These are phyloP conservation scores for Rhodotorula mucilaginosa DNA, from an alignment of 1,284 basidiomycete genomes.

Conservation along the genomic window DNA sequence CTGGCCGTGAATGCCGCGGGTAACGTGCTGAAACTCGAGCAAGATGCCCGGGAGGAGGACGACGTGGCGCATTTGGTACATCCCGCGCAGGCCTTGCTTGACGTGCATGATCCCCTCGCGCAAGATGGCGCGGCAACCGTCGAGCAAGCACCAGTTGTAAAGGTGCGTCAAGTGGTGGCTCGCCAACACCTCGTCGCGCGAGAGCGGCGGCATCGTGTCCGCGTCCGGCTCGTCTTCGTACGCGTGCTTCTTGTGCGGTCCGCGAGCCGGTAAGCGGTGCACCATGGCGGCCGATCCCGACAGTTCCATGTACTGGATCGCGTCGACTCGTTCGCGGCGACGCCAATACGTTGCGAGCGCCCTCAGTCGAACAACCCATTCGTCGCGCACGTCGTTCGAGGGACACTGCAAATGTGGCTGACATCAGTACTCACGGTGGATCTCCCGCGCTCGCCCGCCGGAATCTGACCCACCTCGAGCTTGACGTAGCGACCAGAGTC, in stretches of 20 bases:
- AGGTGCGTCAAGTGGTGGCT: slow-evolving; percentile 20
- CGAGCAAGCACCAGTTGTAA: slow-evolving; percentile 41
- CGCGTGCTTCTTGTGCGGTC: not conserved
- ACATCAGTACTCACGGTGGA: not conserved
- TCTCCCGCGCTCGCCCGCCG: no score
- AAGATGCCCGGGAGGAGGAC: slow-evolving; percentile 38
- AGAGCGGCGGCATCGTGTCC: slow-evolving; percentile 22
- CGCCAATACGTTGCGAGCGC: slow-evolving; percentile 40
- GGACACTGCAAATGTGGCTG: slow-evolving; percentile 19
- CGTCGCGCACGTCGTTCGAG: slow-evolving; percentile 35
- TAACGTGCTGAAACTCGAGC: slow-evolving; percentile 32
- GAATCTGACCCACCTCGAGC: slow-evolving; percentile 34
- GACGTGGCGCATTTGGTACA: slow-evolving; percentile 35
- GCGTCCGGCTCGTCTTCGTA: slow-evolving; percentile 6
- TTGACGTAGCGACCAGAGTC: slow-evolving; percentile 10
- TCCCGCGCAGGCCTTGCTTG: slow-evolving; percentile 36
- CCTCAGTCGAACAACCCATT: slow-evolving; percentile 39
- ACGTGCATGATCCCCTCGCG: slow-evolving; percentile 36
- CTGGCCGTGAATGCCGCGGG: slow-evolving; percentile 32
- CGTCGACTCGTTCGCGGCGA: slow-evolving; percentile 38
- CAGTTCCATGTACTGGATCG: slow-evolving; percentile 37
- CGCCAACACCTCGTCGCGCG: slow-evolving; percentile 22
- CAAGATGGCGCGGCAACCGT: slow-evolving; percentile 34
- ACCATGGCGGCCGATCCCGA: slow-evolving; percentile 12
- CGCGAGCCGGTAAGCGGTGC: slow-evolving; percentile 5